Percentiles rank a stretch among this genome's conserved stretches.
Conservation (phyloP, 495 filamentous ascomycete genomes). For the Aspergillus saccharolyticus region DNA sequence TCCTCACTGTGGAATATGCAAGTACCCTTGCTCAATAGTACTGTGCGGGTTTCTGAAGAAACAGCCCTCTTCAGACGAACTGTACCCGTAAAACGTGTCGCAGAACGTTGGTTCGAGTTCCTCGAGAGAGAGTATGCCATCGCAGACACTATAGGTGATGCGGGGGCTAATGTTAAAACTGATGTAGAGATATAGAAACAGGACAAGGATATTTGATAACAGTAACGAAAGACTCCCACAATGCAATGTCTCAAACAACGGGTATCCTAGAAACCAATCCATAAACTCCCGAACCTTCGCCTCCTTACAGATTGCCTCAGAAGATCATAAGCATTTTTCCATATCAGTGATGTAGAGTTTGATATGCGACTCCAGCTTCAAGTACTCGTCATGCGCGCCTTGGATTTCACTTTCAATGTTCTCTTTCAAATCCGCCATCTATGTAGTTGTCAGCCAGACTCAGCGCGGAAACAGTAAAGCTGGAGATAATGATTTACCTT, state of each 20-base stretch:
- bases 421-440: conserved; percentile 97
- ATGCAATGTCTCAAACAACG: conserved; percentile 18
- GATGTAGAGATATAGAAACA: neutral
- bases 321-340: conserved; percentile 75
- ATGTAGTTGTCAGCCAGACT: conserved; percentile 14
- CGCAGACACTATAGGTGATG: conserved; percentile 3
- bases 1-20: conserved; percentile 46
- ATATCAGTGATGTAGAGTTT: conserved; percentile 97
- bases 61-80: conserved; percentile 64
- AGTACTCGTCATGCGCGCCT: conserved; percentile 80
- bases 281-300: conserved; percentile 35
- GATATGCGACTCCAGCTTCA: conserved; percentile 95
- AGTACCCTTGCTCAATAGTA: conserved; percentile 61
- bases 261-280: conserved; percentile 42
- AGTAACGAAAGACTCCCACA: conserved; percentile 3
- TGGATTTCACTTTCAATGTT: conserved; percentile 93
- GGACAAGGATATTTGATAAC: neutral
- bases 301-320: conserved; percentile 18
- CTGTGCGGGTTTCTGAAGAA: conserved; percentile 47
- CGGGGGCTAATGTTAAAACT: conserved; percentile 5
- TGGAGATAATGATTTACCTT: conserved; percentile 55
- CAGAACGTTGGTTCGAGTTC: conserved; percentile 71
- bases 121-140: conserved; percentile 6
- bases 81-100: conserved; percentile 58
- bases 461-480: neutral